Evolutionary conservation across 2,329 filamentous ascomycete genomes (phyloP).

Genomic region (Apiospora koreana): DNA sequence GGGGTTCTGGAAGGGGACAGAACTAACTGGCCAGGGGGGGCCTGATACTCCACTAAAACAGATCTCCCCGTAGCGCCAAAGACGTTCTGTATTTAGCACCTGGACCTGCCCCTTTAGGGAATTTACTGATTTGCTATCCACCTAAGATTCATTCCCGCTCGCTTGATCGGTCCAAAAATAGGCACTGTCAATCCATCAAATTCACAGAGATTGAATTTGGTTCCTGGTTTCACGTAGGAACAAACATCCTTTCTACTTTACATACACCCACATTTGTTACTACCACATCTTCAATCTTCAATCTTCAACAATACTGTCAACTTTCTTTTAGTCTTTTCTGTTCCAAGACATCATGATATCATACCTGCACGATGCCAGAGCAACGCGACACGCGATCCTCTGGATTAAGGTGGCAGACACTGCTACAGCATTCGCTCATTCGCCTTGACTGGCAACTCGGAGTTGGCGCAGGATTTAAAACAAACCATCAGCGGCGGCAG

Average conservation of each 20-base stretch:
- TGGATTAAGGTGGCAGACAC: not conserved
- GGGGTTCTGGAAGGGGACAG: not conserved
- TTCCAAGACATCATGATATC: not conserved
- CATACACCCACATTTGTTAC: not conserved
- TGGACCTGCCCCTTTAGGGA: not conserved
- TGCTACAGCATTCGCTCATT: not conserved
- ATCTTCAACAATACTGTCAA: not conserved
- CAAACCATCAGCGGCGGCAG: not conserved
- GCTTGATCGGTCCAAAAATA: not conserved
- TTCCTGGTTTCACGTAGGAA: not conserved
- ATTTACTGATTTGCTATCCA: too few relatives aligned
- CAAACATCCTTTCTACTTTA: not conserved
- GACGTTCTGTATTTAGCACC: not conserved
- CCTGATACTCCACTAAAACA: not conserved
- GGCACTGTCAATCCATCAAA: not conserved
- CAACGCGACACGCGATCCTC: not conserved
- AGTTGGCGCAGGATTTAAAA: not conserved
- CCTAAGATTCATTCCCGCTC: not conserved
- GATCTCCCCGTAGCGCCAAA: not conserved
- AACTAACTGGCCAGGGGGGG: too few relatives aligned
- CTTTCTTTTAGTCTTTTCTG: not conserved
- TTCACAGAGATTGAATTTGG: not conserved
- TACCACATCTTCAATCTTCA: not conserved
- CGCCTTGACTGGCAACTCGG: not conserved
- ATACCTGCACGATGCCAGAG: not conserved